Evolutionary conservation across 306 rosid species (phyloP).

Genomic region (Sesbania bispinosa): DNA sequence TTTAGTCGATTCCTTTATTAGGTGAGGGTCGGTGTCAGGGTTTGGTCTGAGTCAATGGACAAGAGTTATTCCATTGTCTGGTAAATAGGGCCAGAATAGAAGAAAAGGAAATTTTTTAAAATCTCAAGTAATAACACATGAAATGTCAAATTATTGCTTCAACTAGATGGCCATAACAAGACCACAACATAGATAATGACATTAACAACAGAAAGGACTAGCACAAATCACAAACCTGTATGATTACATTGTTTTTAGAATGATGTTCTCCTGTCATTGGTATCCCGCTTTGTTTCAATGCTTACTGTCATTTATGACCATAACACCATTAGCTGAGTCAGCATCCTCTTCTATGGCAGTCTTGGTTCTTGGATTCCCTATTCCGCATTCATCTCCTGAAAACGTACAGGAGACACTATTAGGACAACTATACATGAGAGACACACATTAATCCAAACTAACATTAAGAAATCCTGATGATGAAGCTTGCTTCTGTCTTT

Average conservation of each 20-base stretch:
- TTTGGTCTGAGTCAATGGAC: not conserved
- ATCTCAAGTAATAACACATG: not conserved
- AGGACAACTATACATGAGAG: not conserved
- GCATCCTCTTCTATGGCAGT: conserved; percentile 39
- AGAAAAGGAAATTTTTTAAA: not conserved
- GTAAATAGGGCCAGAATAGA: not conserved
- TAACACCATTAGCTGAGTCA: conserved; percentile 38
- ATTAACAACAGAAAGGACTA: not conserved
- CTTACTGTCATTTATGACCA: conserved; percentile 38
- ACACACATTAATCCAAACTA: conserved; percentile 2
- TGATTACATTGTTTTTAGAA: conserved; percentile 25
- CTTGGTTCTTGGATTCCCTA: conserved; percentile 31
- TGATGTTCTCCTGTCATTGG: conserved; percentile 25
- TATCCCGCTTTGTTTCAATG: conserved; percentile 40
- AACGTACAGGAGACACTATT: not conserved
- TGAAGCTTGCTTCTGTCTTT: not conserved
- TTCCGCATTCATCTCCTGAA: conserved; percentile 30
- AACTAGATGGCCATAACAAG: not conserved
- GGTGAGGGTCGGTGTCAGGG: not conserved
- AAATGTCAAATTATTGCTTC: no score
- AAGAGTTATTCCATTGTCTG: not conserved
- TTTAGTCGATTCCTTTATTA: not conserved
- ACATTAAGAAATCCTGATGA: not conserved
- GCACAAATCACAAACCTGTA: conserved; percentile 28
- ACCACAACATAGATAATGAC: no score